Conservation (phyloP, 352 stramenopile species). For the Phytophthora nicotianae region DNA sequence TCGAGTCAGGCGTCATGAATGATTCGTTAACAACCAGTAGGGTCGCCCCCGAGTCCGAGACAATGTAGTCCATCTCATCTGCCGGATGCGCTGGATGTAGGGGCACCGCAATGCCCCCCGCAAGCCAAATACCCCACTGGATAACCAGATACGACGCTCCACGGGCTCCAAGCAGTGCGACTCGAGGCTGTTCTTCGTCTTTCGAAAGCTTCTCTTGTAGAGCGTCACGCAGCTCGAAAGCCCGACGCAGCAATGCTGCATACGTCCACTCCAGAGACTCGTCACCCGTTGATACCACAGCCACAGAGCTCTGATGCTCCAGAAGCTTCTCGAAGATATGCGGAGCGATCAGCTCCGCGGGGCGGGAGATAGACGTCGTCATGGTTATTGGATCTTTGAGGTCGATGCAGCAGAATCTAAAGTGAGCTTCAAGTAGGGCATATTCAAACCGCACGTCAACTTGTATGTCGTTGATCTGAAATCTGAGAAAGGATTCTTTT, state of each 20-base stretch:
- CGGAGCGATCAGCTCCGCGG: slow-evolving; percentile 22
- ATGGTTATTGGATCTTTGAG: slow-evolving; percentile 7
- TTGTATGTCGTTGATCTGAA: slow-evolving; percentile 2
- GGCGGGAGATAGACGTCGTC: slow-evolving; percentile 1
- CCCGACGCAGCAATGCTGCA: slow-evolving; percentile 42
- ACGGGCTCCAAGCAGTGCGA: slow-evolving; percentile 51
- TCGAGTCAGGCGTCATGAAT: slow-evolving; percentile 27
- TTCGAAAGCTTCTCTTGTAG: slow-evolving; percentile 21
- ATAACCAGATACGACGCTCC: slow-evolving; percentile 63
- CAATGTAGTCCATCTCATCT: slow-evolving; percentile 78
- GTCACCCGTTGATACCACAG: slow-evolving; percentile 13
- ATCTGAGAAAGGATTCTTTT: slow-evolving; percentile 1
- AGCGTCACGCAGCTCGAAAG: slow-evolving; percentile 39
- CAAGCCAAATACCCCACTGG: slow-evolving; percentile 81
- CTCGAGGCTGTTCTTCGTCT: slow-evolving; percentile 31
- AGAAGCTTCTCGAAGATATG: slow-evolving; percentile 39
- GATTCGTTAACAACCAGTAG: slow-evolving; percentile 59
- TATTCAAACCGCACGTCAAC: neutral
- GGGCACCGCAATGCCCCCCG: slow-evolving; percentile 66
- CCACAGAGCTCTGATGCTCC: slow-evolving; percentile 29
- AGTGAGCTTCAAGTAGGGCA: slow-evolving; percentile 13
- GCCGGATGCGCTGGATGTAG: slow-evolving; percentile 59
- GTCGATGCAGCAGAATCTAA: slow-evolving; percentile 7
- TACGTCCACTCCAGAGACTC: slow-evolving; percentile 48
- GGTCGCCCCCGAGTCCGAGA: slow-evolving; percentile 56